Base-by-base conservation (phyloP, 2,329 filamentous ascomycete genomes). In the Claviceps fusiformis region DNA sequence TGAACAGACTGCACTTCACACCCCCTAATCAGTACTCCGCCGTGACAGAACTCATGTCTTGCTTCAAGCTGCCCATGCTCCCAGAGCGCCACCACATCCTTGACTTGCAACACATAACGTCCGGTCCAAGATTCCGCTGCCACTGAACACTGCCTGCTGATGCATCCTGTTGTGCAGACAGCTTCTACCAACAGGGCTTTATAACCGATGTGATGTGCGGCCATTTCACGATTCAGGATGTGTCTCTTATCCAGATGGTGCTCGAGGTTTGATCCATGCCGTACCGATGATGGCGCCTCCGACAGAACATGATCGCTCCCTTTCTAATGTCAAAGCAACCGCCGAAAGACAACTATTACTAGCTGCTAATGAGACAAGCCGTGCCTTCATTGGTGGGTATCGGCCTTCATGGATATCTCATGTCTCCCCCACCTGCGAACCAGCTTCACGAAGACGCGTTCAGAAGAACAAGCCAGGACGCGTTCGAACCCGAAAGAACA, bases 301-400 rank as follows among this genome's bases (percentile, higher is more conserved):
- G 17, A 24, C 7, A n/a, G 19, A 50, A 10, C 11, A n/a, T 43
- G 2, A 45, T 37, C 24, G 15, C 17, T 41, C n/a, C 9, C n/a
- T 41, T 15, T 41, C 37, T 11, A 13, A 50, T 35, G 8, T 7
- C 5, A 35, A 44, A 33, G 46, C 31, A 5, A 13, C 11, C 39
- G 29, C 47, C 29, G 10, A 19, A 27, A 37, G 35, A 54, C 45
- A 24, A 9, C 15, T 24, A n/a, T n/a, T 56, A 3, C n/a, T n/a
- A 3, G 54, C 54, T 29, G 56, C 56, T 11, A 55, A 57, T 13
- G 50, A 57, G 43, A 55, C 53, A 15, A 55, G 53, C 33, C 56
- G 45, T 39, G 53, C 56, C 24, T 57, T 57, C 19, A 57, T 57
- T 41, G 56, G 53, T 43, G 50, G 53, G 13, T 13, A 24, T 24